phyloP scores from a whole-genome alignment of 2,329 filamentous ascomycete genomes.

The Botrytis squamosa region DNA sequence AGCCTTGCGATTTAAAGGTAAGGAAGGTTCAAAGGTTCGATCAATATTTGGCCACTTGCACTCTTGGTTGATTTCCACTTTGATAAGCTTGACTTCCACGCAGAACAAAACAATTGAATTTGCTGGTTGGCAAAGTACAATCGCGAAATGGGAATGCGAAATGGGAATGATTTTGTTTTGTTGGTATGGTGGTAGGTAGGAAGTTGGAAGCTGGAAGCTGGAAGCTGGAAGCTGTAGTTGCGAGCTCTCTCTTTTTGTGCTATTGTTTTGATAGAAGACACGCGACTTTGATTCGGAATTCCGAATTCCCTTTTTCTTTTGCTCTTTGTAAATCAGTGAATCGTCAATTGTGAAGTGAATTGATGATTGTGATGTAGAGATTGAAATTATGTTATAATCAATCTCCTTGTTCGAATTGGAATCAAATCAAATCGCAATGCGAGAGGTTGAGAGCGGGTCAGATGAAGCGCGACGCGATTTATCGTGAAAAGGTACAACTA shows the following conservation, averaged over 20 bases:
- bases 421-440: not conserved
- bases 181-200: not conserved
- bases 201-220: not conserved
- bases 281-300: not conserved
- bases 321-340: not conserved
- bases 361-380: not conserved
- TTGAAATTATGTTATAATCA: not conserved
- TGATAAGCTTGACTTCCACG: not conserved
- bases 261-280: slow-evolving; percentile 2
- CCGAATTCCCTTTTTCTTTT: not conserved
- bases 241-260: not conserved
- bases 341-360: not conserved
- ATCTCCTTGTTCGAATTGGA: not conserved
- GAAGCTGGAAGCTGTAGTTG: not conserved
- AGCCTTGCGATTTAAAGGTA: slow-evolving; percentile 1
- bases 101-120: not conserved
- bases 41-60: slow-evolving; percentile 8
- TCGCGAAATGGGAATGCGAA: not conserved
- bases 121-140: not conserved
- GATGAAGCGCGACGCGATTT: slow-evolving; percentile 25
- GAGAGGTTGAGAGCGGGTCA: not conserved
- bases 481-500: slow-evolving; percentile 28
- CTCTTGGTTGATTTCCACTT: not conserved
- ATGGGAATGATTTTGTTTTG: not conserved
- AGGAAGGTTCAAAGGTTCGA: not conserved